Percentiles rank a stretch among this genome's conserved stretches.
Conservation (phyloP, 163 green algal genomes). For the Chlamydomonas reinhardtii region DNA sequence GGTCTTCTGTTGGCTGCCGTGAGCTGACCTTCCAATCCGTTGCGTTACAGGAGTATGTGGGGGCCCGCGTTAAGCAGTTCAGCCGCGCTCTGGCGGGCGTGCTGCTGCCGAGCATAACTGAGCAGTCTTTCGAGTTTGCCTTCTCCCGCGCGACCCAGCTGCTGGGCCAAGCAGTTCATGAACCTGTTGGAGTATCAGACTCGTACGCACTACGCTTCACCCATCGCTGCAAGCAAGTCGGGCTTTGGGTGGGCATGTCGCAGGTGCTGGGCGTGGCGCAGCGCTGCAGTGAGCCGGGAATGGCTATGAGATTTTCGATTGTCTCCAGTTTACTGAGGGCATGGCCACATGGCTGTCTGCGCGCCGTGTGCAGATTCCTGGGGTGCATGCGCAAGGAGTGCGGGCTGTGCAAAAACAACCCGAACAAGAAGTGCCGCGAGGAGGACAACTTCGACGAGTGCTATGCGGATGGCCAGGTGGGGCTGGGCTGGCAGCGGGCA, state of each 20-base stretch:
- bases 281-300: too few species aligned
- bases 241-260: too few species aligned
- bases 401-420: slow-evolving; percentile 83
- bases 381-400: slow-evolving; percentile 63
- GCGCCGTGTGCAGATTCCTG: slow-evolving; percentile 43
- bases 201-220: slow-evolving; percentile 57
- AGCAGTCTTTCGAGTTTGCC: slow-evolving; percentile 49
- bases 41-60: slow-evolving; percentile 59
- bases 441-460: slow-evolving; percentile 74
- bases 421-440: slow-evolving; percentile 72
- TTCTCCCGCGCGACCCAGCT: slow-evolving; percentile 53
- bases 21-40: neutral
- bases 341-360: too few species aligned
- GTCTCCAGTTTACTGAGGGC: too few species aligned
- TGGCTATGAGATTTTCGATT: too few species aligned
- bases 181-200: slow-evolving; percentile 12
- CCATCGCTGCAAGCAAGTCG: slow-evolving; percentile 67
- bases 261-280: too few species aligned
- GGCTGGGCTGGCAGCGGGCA: too few species aligned
- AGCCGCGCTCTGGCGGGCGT: slow-evolving; percentile 49
- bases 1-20: too few species aligned
- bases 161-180: slow-evolving; percentile 14
- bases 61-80: slow-evolving; percentile 56
- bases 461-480: slow-evolving; percentile 59
- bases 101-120: slow-evolving; percentile 41